These are phyloP conservation scores for Alternaria dauci DNA, from an alignment of 2,329 filamentous ascomycete species.

Conservation along the genomic window DNA sequence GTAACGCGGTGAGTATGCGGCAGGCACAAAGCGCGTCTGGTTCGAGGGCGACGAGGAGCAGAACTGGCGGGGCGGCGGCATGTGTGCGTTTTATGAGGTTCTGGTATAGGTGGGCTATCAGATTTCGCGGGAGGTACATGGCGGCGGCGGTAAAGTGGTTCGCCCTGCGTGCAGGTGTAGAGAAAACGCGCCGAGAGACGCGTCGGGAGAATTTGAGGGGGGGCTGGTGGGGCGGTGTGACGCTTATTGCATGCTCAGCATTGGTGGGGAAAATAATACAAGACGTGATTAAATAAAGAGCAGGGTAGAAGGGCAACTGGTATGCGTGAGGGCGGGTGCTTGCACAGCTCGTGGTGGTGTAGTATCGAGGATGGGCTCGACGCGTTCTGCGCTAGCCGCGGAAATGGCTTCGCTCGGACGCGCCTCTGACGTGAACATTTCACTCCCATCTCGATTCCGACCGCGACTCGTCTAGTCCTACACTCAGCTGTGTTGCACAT, in stretches of 20 bases:
- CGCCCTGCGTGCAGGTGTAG: constrained; percentile 25
- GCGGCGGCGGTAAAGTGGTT: constrained; percentile 20
- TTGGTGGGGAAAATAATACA: constrained; percentile 28
- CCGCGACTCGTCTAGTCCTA: neutral
- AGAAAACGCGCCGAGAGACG: constrained; percentile 35
- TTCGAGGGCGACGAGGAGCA: constrained; percentile 91
- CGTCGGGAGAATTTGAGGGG: constrained; percentile 33
- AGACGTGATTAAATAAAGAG: constrained; percentile 20
- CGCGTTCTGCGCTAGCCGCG: constrained; percentile 34
- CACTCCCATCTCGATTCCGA: constrained; percentile 23
- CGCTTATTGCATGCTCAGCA: constrained; percentile 31
- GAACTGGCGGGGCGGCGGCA: constrained; percentile 87
- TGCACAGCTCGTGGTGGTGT: constrained; percentile 30
- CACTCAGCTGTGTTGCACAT: too few species aligned
- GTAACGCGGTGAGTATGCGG: constrained; percentile 88
- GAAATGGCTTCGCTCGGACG: constrained; percentile 22
- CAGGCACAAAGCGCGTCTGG: constrained; percentile 95
- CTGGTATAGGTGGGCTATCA: constrained; percentile 90
- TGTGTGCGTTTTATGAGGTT: constrained; percentile 88
- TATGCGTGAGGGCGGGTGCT: constrained; percentile 32
- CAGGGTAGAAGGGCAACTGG: constrained; percentile 31
- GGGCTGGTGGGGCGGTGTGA: constrained; percentile 18
- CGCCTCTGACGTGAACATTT: constrained; percentile 33
- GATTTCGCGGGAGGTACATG: constrained; percentile 93
- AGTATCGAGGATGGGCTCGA: constrained; percentile 25